A percentile compares a stretch with the other conserved stretches of the same genome.
phyloP scores from a whole-genome alignment of 208 protist species.

The Lotmaria passim region DNA sequence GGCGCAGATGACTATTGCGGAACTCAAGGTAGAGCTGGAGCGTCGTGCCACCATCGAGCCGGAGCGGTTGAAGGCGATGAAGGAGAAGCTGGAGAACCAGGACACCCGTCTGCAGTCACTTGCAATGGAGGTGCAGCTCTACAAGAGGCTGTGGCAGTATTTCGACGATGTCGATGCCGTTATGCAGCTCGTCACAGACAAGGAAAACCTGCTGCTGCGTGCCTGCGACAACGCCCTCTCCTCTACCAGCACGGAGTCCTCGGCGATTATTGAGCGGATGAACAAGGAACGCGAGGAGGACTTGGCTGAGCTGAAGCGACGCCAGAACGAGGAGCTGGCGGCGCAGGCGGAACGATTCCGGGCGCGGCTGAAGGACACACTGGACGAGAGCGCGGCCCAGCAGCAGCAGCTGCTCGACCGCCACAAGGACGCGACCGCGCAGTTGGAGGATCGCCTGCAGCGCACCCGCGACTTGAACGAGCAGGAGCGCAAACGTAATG shows the following conservation, averaged over 20 bases:
- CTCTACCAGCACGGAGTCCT: conserved; percentile 34
- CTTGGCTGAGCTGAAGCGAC: conserved; percentile 29
- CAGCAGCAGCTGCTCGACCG: conserved; percentile 45
- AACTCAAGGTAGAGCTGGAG: conserved; percentile 56
- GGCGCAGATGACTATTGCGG: conserved; percentile 39
- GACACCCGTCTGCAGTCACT: conserved; percentile 15
- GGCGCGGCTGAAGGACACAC: conserved; percentile 31
- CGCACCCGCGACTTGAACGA: conserved; percentile 58
- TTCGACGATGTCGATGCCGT: conserved; percentile 13
- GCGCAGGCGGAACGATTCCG: conserved; percentile 38
- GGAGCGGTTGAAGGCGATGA: conserved; percentile 36
- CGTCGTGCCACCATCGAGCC: conserved; percentile 27
- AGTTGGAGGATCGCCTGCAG: conserved; percentile 52
- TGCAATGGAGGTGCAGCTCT: conserved; percentile 17
- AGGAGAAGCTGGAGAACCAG: conserved; percentile 34
- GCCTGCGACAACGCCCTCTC: conserved; percentile 26
- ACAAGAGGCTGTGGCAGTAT: conserved; percentile 21
- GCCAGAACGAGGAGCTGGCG: conserved; percentile 39
- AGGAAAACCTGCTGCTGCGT: conserved; percentile 31
- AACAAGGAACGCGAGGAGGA: conserved; percentile 26
- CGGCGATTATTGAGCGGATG: conserved; percentile 15
- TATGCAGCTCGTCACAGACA: conserved; percentile 25
- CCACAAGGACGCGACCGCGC: conserved; percentile 46
- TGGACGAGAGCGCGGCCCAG: conserved; percentile 36
- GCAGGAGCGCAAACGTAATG: conserved; percentile 44